Conservation (phyloP, 768 basidiomycete species). For the Rhizopogon vinicolor region DNA sequence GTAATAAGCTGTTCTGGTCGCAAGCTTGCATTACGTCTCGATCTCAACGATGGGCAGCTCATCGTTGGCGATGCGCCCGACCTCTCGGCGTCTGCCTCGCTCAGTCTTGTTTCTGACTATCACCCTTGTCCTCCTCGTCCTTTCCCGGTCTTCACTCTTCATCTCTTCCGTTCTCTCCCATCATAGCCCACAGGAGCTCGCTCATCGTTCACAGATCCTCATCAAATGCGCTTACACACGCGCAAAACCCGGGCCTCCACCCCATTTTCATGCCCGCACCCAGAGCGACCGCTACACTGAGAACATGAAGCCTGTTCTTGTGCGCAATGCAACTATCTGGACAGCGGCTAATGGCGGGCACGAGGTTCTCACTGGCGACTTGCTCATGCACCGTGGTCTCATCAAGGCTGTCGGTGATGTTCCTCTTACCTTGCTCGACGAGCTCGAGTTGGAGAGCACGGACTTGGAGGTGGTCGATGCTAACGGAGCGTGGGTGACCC, state of each 20-base stretch:
- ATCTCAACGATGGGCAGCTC: neutral
- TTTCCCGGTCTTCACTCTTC: neutral
- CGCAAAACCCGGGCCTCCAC: slow-evolving; percentile 37
- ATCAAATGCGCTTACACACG: slow-evolving; percentile 40
- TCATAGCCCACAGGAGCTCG: slow-evolving; percentile 4
- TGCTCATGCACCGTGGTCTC: slow-evolving; percentile 67
- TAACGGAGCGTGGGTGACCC: slow-evolving; percentile 72
- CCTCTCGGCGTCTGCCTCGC: neutral
- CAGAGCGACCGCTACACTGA: slow-evolving; percentile 60
- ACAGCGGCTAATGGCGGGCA: slow-evolving; percentile 70
- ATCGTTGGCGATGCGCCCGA: neutral
- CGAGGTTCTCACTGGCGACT: slow-evolving; percentile 57
- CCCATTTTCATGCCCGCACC: slow-evolving; percentile 42
- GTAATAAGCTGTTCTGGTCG: neutral
- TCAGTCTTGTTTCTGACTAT: neutral
- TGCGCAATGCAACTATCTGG: slow-evolving; percentile 81
- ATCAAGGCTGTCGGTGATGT: slow-evolving; percentile 57
- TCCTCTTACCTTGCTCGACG: slow-evolving; percentile 12
- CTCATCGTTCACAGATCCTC: slow-evolving; percentile 23
- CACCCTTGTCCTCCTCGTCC: neutral
- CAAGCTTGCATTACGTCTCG: neutral
- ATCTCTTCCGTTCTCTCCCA: neutral
- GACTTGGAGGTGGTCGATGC: slow-evolving; percentile 54
- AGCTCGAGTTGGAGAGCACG: slow-evolving; percentile 22
- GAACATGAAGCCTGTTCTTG: slow-evolving; percentile 58